phyloP scores from a whole-genome alignment of 2,329 filamentous ascomycete genomes.

The Aspergillus sp. region DNA sequence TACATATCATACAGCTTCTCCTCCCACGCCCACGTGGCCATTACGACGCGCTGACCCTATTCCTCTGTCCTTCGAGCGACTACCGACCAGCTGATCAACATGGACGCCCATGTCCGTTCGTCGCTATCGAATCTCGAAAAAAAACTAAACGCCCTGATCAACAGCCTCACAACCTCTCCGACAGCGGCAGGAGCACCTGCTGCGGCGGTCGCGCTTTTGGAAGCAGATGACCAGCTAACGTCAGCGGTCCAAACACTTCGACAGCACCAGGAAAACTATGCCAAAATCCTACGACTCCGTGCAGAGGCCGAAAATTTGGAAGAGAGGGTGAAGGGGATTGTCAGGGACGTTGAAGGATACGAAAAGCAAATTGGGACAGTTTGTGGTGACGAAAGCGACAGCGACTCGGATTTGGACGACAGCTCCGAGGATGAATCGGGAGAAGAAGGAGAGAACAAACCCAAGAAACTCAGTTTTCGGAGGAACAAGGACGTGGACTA shows the following conservation, averaged over 20 bases:
- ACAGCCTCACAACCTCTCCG: constrained; percentile 38
- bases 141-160: constrained; percentile 39
- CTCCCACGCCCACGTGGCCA: too few species aligned
- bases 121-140: constrained; percentile 37
- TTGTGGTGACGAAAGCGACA: constrained; percentile 29
- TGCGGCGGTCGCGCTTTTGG: constrained; percentile 34
- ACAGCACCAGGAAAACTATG: constrained; percentile 41
- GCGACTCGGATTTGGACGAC: constrained; percentile 17
- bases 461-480: constrained; percentile 3
- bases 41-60: too few species aligned
- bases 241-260: constrained; percentile 38
- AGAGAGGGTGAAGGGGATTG: constrained; percentile 36
- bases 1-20: too few species aligned
- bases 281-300: constrained; percentile 36
- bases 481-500: constrained; percentile 39
- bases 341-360: constrained; percentile 34
- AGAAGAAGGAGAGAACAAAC: constrained; percentile 7
- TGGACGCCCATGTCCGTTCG: constrained; percentile 36
- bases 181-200: constrained; percentile 39
- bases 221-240: constrained; percentile 38
- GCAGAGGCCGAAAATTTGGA: constrained; percentile 36
- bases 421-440: constrained; percentile 18
- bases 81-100: constrained; percentile 13
- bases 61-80: too few species aligned
- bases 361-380: constrained; percentile 35